Percentiles rank a stretch among this genome's conserved stretches.
These are phyloP conservation scores for Peziza echinospora DNA, from an alignment of 495 filamentous ascomycete genomes.

Conservation along the genomic window DNA sequence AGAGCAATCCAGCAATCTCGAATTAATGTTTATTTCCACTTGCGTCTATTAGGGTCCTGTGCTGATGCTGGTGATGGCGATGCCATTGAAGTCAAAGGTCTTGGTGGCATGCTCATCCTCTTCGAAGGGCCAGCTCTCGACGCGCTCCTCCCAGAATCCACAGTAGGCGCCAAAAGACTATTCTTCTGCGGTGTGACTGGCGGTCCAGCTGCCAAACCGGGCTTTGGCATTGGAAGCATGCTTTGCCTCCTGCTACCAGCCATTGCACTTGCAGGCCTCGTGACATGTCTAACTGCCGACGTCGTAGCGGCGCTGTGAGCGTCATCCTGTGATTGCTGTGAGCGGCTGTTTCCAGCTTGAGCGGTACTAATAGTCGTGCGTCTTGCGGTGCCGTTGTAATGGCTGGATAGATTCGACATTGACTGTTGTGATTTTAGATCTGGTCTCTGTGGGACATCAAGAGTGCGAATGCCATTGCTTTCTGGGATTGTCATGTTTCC, in stretches of 20 bases:
- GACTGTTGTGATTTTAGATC: not conserved
- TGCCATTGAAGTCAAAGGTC: conserved; percentile 9
- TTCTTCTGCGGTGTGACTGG: too few relatives aligned
- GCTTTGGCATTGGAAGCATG: not conserved
- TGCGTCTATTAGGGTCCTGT: conserved; percentile 9
- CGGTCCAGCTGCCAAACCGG: too few relatives aligned
- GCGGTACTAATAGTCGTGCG: not conserved
- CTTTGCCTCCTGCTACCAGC: not conserved
- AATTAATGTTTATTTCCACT: conserved; percentile 10
- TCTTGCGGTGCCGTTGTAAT: not conserved
- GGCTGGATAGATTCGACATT: not conserved
- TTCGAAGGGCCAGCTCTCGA: conserved; percentile 5
- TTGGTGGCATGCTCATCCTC: conserved; percentile 17
- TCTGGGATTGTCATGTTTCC: not conserved
- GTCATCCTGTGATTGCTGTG: too few relatives aligned
- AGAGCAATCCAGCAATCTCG: too few relatives aligned
- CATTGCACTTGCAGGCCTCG: conserved; percentile 15
- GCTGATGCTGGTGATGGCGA: not conserved
- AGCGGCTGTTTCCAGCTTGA: too few relatives aligned
- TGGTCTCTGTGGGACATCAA: not conserved
- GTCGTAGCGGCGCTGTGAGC: not conserved
- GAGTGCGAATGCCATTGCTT: not conserved
- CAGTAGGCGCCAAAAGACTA: too few relatives aligned
- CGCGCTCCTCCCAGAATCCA: too few relatives aligned
- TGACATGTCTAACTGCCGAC: conserved; percentile 1